These are phyloP conservation scores for Candida albicans DNA, from an alignment of 1,139 yeast genomes.

Conservation along the genomic window DNA sequence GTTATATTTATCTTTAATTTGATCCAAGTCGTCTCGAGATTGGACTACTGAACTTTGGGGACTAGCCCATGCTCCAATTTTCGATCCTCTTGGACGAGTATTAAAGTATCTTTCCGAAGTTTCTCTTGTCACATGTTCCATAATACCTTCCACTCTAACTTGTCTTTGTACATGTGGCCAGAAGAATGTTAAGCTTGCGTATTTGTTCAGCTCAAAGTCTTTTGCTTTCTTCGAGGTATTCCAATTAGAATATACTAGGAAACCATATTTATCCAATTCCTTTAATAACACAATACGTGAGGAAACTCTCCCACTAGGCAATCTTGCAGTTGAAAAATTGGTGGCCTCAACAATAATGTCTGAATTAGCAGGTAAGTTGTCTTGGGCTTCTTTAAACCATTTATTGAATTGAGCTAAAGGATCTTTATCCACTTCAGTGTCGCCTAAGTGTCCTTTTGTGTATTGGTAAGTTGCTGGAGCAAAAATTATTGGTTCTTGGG, in stretches of 20 bases:
- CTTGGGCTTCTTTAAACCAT: slow-evolving; percentile 85
- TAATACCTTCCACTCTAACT: slow-evolving; percentile 86
- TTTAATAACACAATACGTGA: slow-evolving; percentile 82
- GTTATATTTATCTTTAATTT: slow-evolving; percentile 45
- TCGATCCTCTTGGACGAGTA: slow-evolving; percentile 89
- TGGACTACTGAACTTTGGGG: slow-evolving; percentile 72
- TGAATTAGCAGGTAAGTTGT: slow-evolving; percentile 38
- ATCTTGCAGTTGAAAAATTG: slow-evolving; percentile 78
- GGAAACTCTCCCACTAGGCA: slow-evolving; percentile 87
- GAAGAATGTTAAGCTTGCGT: slow-evolving; percentile 84
- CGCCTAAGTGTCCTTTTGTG: slow-evolving; percentile 62
- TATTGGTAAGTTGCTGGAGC: slow-evolving; percentile 93
- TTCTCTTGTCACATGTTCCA: slow-evolving; percentile 72
- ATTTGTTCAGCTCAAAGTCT: slow-evolving; percentile 70
- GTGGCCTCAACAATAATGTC: slow-evolving; percentile 69
- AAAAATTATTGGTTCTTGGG: slow-evolving; percentile 40
- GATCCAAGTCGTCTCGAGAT: slow-evolving; percentile 63
- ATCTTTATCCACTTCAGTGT: slow-evolving; percentile 49
- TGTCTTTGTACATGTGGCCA: slow-evolving; percentile 92
- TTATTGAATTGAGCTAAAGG: slow-evolving; percentile 78
- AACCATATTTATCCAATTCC: slow-evolving; percentile 82
- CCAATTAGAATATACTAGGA: slow-evolving; percentile 92
- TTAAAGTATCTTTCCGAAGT: slow-evolving; percentile 76
- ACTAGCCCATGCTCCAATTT: slow-evolving; percentile 96
- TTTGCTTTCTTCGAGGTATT: slow-evolving; percentile 75